Conservation (phyloP, 1,284 basidiomycete species). For the Rhodofomes roseus region DNA sequence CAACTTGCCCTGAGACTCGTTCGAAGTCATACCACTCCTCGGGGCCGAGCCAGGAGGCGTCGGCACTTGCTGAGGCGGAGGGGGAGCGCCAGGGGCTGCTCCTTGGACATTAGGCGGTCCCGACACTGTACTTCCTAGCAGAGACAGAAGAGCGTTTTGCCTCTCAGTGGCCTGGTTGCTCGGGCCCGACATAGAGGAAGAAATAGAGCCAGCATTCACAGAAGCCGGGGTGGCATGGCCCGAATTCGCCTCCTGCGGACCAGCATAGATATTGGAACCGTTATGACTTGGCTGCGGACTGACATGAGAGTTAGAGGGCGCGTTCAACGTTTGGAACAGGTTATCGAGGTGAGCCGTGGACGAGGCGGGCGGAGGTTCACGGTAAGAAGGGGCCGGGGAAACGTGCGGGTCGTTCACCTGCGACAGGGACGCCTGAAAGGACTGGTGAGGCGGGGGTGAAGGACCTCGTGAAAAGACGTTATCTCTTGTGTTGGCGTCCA, state of each 20-base stretch:
- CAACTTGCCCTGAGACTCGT: conserved; percentile 66
- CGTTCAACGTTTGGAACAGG: conserved; percentile 50
- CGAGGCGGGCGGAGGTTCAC: conserved; percentile 30
- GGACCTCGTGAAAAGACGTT: conserved; percentile 60
- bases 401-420: conserved; percentile 30
- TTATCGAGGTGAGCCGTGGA: conserved; percentile 53
- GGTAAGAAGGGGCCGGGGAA: conserved; percentile 31
- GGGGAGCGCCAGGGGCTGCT: conserved; percentile 27
- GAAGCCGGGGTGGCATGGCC: conserved; percentile 52
- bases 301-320: conserved; percentile 31
- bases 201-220: conserved; percentile 46
- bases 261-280: conserved; percentile 31
- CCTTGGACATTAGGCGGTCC: conserved; percentile 35
- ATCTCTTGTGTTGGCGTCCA: conserved; percentile 35
- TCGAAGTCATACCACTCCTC: conserved; percentile 46
- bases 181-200: conserved; percentile 38
- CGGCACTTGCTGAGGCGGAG: conserved; percentile 54
- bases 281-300: conserved; percentile 30
- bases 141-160: conserved; percentile 68
- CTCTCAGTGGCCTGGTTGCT: conserved; percentile 51
- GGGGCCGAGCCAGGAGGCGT: conserved; percentile 65
- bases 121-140: conserved; percentile 45
- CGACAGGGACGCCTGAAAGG: conserved; percentile 21
- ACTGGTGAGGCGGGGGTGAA: conserved; percentile 46
- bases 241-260: conserved; percentile 38